A percentile compares a stretch with the other conserved stretches of the same genome.
These are phyloP conservation scores for Camelina hispida DNA, from an alignment of 345 rosid genomes.

Conservation along the genomic window DNA sequence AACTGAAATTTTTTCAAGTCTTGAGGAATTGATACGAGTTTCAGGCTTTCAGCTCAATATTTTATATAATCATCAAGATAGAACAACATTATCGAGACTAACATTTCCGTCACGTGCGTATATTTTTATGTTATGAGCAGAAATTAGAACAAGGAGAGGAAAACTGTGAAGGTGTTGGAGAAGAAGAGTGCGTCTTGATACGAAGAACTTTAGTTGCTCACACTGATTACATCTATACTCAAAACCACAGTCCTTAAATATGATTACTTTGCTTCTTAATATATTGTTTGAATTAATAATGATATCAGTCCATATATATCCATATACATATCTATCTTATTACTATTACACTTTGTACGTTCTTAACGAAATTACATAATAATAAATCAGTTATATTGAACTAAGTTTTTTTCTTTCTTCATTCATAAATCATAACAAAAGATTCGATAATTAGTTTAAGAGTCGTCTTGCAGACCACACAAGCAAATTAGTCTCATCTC, in stretches of 20 bases:
- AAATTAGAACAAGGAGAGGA: conserved; percentile 39
- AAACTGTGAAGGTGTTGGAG: conserved; percentile 53
- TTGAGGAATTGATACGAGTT: background rate
- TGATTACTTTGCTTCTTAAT: background rate
- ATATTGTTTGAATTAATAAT: background rate
- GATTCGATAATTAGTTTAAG: conserved; percentile 49
- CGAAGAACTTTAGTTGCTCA: conserved; percentile 58
- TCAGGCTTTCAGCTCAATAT: background rate
- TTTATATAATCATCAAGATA: background rate
- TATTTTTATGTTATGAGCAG: conserved; percentile 21
- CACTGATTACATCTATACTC: conserved; percentile 61
- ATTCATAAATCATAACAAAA: background rate
- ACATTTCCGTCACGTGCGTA: background rate
- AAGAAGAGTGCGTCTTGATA: conserved; percentile 60
- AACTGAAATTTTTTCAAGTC: too few relatives aligned
- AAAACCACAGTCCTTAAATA: conserved; percentile 43
- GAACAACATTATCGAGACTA: background rate
- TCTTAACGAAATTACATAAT: conserved; percentile 8
- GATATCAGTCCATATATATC: too few relatives aligned
- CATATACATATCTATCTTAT: background rate
- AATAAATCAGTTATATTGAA: background rate
- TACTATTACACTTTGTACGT: background rate
- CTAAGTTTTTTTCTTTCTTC: background rate
- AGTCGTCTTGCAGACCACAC: conserved; percentile 26
- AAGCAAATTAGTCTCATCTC: background rate